A percentile compares a stretch with the other conserved stretches of the same genome.
Conservation (phyloP, 164 flowering plant genomes). For the Nymphaea thermarum region DNA sequence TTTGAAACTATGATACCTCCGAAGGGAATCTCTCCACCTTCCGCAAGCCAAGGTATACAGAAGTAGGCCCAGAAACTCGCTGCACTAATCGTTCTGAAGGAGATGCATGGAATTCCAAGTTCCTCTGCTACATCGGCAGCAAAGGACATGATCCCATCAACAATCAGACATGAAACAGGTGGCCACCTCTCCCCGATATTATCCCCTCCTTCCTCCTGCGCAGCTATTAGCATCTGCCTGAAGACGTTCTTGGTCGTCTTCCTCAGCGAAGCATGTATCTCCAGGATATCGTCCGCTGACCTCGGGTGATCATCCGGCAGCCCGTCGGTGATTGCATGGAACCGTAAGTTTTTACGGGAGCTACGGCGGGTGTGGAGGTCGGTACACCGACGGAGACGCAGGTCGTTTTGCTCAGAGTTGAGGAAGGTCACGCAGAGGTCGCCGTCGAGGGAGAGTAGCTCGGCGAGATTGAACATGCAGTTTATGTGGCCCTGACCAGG, state of each 20-base stretch:
- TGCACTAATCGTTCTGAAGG: conserved; percentile 33
- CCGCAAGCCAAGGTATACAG: conserved; percentile 15
- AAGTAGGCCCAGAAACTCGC: conserved; percentile 21
- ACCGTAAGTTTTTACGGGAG: conserved; percentile 15
- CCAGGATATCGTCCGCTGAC: conserved; percentile 1
- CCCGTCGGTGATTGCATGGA: conserved; percentile 27
- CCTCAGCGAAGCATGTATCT: conserved; percentile 8
- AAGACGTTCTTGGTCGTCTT: conserved; percentile 12
- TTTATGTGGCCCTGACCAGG: conserved; percentile 35
- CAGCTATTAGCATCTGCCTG: conserved; percentile 15
- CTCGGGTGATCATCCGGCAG: conserved; percentile 20
- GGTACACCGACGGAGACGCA: conserved; percentile 11
- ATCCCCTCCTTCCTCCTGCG: not conserved
- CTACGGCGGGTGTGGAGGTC: conserved; percentile 12
- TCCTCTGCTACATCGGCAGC: conserved; percentile 27
- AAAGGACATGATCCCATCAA: conserved; percentile 28
- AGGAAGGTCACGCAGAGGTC: conserved; percentile 23
- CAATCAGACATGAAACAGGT: conserved; percentile 25
- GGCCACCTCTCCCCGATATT: not conserved
- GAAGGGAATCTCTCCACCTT: conserved; percentile 22
- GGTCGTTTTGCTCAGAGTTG: conserved; percentile 20
- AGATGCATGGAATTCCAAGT: conserved; percentile 21
- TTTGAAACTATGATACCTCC: not conserved
- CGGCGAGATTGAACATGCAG: conserved; percentile 32
- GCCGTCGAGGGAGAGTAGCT: conserved; percentile 19